Base-by-base conservation (phyloP, 164 flowering plant genomes). In the Kingdonia uniflora region DNA sequence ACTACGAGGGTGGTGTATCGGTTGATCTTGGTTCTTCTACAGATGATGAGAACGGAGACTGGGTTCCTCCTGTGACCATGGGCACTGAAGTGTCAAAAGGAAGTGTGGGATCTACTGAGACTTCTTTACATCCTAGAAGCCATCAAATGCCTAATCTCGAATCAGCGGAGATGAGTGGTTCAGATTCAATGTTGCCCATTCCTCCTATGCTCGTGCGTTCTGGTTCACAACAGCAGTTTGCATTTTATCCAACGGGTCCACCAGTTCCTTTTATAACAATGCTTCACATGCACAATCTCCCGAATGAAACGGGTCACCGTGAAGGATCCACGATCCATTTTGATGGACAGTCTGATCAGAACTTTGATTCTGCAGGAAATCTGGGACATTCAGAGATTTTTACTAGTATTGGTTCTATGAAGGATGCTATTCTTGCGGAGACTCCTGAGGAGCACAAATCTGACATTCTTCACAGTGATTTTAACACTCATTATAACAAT, bases 221-320 rank as follows among this genome's bases (percentile, higher is more conserved):
- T 22, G 76, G 76, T 65, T 71, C 91, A 37, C 70, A 62, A 16
- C 82, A 85, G 47, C 76, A 78, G 59, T 60, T 76, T 65, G 66
- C 83, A 16, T 92, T 92, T 65, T 85, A 82, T 68, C 84, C 92
- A 1, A 80, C 99, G 15, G 98, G 99, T 14, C 96, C 95, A 14
- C 95, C 95, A 15, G 88, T 92, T 62, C 95, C 95, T 0, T 82
- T 84, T 62, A 15, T 92, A 16, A 72, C 86, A 19, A 78, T 92
- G 87, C 81, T 85, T 65, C 94, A 82, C 8, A 19, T 84, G 11
- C 80, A 75, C 67, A 78, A 86, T 63, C 68, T 72, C 33, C 80
- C 81, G 48, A 52, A 76, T 43, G 95, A 81, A 29, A 37, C 71
- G 2, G 72, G 74, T 52, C 63, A 52, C 53, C 57, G 84, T 38